Evolutionary conservation across 2,329 filamentous ascomycete species (phyloP).

Genomic region (Exophiala aquamarina): DNA sequence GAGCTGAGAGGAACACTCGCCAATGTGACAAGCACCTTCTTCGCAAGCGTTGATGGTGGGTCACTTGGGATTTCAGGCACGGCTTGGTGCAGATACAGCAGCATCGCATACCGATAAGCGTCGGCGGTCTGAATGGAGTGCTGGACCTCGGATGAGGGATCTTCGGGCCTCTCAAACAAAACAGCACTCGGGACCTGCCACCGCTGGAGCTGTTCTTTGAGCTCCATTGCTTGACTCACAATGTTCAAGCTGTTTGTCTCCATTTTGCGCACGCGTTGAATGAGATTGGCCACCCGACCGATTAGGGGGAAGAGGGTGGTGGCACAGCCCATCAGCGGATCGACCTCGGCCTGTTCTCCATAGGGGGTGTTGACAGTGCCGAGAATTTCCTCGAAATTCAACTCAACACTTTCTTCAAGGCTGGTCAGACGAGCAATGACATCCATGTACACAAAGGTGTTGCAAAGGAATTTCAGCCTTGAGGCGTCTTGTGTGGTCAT

Average conservation of each 20-base stretch:
- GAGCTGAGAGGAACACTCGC: conserved; percentile 64
- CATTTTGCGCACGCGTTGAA: conserved; percentile 60
- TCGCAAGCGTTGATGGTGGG: conserved; percentile 58
- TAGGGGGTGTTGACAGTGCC: conserved; percentile 37
- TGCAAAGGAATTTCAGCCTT: conserved; percentile 66
- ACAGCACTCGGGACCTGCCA: conserved; percentile 58
- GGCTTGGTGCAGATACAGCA: conserved; percentile 67
- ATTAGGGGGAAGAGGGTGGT: conserved; percentile 68
- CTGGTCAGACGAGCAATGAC: conserved; percentile 69
- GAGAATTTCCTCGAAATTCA: conserved; percentile 53
- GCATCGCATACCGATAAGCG: conserved; percentile 66
- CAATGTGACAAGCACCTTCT: conserved; percentile 61
- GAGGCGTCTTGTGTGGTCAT: conserved; percentile 35
- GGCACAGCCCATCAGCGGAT: conserved; percentile 70
- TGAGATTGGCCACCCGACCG: conserved; percentile 63
- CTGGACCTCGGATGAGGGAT: conserved; percentile 61
- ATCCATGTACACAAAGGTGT: conserved; percentile 73
- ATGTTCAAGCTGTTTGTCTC: conserved; percentile 60
- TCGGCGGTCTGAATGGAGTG: conserved; percentile 67
- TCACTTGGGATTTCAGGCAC: conserved; percentile 67
- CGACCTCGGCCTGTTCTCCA: conserved; percentile 56
- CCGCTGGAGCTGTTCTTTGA: conserved; percentile 60
- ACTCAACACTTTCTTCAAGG: conserved; percentile 56
- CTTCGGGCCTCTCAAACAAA: conserved; percentile 61
- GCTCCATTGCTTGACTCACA: conserved; percentile 61